These are phyloP conservation scores for Colletotrichum musae DNA, from an alignment of 2,329 filamentous ascomycete genomes.

Conservation along the genomic window DNA sequence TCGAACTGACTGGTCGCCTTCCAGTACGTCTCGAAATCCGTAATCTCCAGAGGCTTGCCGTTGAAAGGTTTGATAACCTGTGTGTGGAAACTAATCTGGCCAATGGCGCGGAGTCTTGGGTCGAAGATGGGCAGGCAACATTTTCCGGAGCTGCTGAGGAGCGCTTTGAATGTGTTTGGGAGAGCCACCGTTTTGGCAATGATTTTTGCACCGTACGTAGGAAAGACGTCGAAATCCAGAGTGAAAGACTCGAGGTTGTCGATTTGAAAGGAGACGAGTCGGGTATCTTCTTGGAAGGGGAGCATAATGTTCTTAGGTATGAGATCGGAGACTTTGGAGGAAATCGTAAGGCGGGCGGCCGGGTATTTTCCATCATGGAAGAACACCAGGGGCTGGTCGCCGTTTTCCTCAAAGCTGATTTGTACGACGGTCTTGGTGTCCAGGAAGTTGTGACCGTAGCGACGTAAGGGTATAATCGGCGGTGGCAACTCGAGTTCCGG, in stretches of 20 bases:
- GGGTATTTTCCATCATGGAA: slow-evolving; percentile 98
- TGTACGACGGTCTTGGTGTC: slow-evolving; percentile 98
- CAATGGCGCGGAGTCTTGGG: slow-evolving; percentile 90
- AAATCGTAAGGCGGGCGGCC: slow-evolving; percentile 93
- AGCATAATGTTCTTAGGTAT: slow-evolving; percentile 97
- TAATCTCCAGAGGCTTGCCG: slow-evolving; percentile 93
- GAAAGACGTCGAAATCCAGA: slow-evolving; percentile 97
- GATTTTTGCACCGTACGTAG: slow-evolving; percentile 96
- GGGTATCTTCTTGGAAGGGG: slow-evolving; percentile 95
- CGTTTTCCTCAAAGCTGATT: slow-evolving; percentile 86
- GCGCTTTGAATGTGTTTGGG: slow-evolving; percentile 85
- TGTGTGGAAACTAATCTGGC: slow-evolving; percentile 93
- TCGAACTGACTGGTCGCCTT: slow-evolving; percentile 96
- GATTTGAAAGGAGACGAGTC: slow-evolving; percentile 94
- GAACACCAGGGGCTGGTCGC: slow-evolving; percentile 86
- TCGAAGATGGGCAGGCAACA: slow-evolving; percentile 94
- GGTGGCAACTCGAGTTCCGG: slow-evolving; percentile 93
- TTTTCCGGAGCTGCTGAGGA: slow-evolving; percentile 80
- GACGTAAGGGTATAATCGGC: slow-evolving; percentile 92
- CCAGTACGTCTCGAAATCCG: slow-evolving; percentile 99
- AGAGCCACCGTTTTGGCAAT: slow-evolving; percentile 96
- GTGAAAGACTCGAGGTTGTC: slow-evolving; percentile 94
- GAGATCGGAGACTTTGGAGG: slow-evolving; percentile 94
- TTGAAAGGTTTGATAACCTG: slow-evolving; percentile 97
- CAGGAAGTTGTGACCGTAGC: slow-evolving; percentile 98